Evolutionary conservation across 2,329 filamentous ascomycete species (phyloP), one percentile per base, ranked within the genome.

Genomic region (Nothopassalora personata): DNA sequence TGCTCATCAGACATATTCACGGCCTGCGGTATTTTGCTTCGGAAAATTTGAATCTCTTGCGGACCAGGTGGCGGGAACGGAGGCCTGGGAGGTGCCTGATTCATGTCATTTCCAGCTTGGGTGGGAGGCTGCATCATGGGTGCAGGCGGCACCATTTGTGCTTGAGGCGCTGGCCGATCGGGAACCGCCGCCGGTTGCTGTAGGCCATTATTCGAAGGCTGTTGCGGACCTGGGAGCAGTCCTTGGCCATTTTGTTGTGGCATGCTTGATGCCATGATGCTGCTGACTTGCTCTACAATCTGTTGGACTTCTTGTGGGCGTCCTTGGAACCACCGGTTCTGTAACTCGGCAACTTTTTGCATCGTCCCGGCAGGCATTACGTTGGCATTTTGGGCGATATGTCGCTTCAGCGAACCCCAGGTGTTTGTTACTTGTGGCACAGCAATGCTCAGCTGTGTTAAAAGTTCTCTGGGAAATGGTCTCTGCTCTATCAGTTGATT

Each of bases 401-500:
- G 82, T 54, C 79, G 72, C 68, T 84, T 85, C 6, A 86, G 72
- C 57, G 83, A 79, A 8, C 77, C 78, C 83, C 83, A 86, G 2
- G 77, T 79, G 64, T 77, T 80, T 27, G 85, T 73, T 11, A 79
- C 71, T 30, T 77, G 77, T 5, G 83, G 82, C 9, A 83, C 65
- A 9, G 61, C 60, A 39, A 64, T 63, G 31, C 55, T 56, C 4
- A 62, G 51, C 45, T 59, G 48, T 13, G 47, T 55, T 30, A 61
- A 54, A 34, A 59, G 43, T 27, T 57, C 47, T 50, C 60, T 63
- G 30, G 59, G 64, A 39, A 63, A 65, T 7, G 62, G 59, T 53
- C 60, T 61, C 36, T 52, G 30, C 48, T 65, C 64, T 57, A 63
- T 60, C 11, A 60, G 54, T 36, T 61, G 58, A 13, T 36, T 30